Base-by-base conservation (phyloP, 768 basidiomycete genomes). In the Lactarius vividus region DNA sequence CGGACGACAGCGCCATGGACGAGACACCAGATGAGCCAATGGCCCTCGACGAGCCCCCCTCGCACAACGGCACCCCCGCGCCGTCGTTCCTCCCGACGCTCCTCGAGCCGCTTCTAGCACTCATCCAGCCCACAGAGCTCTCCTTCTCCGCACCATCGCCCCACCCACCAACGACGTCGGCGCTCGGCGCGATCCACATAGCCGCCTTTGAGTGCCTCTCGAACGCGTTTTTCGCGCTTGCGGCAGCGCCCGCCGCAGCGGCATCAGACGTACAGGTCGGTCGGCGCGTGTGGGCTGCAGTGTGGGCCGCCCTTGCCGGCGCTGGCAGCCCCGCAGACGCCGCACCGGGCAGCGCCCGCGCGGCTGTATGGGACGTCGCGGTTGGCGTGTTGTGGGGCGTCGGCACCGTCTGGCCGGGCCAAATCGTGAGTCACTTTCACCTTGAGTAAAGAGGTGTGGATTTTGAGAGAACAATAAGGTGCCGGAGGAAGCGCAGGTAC, bases 161-260 rank as follows among this genome's bases (percentile, higher is more conserved):
- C 26, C 92, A 96, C 73, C 92, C 94, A 46, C 95, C 95, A 2
- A 94, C 89, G 15, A 96, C 95, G 0, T 92, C 94, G 29, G 89
- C 82, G 11, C 83, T 98, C 54, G 84, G 90, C 68, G 85, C 89
- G 8, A 86, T 96, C 59, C 95, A 97, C 73, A 80, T 93, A 63
- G 83, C 88, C 69, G 91, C 94, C 11, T 81, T 96, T 31, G 94
- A 96, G 74, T 94, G 94, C 72, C 81, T 98, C 56, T 94, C 92
- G 72, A 97, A 98, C 73, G 81, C 95, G 44, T 89, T 96, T 72
- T 79, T 96, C 40, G 88, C 93, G 3, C 80, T 91, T 15, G 82
- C 87, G 3, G 79, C 83, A 4, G 77, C 82, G 1, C 81, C 79
- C 59, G 69, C 79, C 31, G 75, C 71, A 4, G 73, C 82, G 13